phyloP scores from a whole-genome alignment of 2,329 filamentous ascomycete species.

The Alternaria ethzedia region DNA sequence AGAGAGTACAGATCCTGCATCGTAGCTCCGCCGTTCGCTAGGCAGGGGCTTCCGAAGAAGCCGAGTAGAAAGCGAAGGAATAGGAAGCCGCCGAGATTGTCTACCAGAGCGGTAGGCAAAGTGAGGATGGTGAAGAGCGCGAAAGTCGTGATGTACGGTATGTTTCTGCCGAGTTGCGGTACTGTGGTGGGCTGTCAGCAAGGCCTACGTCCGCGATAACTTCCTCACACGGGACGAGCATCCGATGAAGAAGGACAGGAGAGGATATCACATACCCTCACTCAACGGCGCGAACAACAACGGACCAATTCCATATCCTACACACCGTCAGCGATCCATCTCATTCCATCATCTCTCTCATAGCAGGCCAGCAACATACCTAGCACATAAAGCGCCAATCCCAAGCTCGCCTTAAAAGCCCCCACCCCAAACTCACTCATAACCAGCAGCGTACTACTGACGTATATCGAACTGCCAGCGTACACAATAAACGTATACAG shows the following conservation, averaged over 20 bases:
- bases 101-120: constrained; percentile 67
- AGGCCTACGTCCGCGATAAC: neutral
- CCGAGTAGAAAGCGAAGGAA: constrained; percentile 55
- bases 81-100: constrained; percentile 69
- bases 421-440: constrained; percentile 61
- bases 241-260: neutral
- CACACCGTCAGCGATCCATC: neutral
- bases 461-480: constrained; percentile 61
- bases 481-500: constrained; percentile 69
- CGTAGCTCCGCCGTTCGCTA: constrained; percentile 48
- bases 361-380: neutral
- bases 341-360: neutral
- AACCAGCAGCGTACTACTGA: constrained; percentile 53
- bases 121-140: constrained; percentile 71
- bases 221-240: neutral
- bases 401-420: constrained; percentile 60
- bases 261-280: constrained; percentile 50
- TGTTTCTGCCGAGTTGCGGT: constrained; percentile 64
- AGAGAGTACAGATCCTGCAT: constrained; percentile 50
- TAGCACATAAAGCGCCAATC: constrained; percentile 68
- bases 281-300: constrained; percentile 70
- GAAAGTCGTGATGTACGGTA: constrained; percentile 72
- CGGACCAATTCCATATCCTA: constrained; percentile 66
- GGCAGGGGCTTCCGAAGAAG: constrained; percentile 48
- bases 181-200: neutral